Evolutionary conservation across 495 filamentous ascomycete species (phyloP).

Genomic region (Podospora didyma): DNA sequence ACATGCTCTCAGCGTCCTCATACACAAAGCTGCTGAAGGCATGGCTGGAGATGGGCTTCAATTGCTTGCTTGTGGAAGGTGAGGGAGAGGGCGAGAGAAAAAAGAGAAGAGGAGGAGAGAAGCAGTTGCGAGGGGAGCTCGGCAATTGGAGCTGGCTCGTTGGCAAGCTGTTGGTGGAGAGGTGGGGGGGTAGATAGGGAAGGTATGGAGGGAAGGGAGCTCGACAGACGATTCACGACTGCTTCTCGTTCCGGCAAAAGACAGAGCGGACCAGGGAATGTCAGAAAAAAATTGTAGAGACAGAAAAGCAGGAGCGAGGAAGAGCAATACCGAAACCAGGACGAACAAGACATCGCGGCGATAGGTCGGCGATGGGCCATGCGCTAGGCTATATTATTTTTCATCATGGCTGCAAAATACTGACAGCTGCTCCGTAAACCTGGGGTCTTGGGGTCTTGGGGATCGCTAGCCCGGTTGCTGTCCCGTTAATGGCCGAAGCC

Average conservation of each 20-base stretch:
- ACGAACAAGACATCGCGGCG: neutral
- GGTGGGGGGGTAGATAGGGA: neutral
- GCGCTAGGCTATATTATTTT: too few relatives aligned
- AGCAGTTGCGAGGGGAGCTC: conserved; percentile 2
- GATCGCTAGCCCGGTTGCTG: neutral
- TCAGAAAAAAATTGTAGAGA: neutral
- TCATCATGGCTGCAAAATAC: too few relatives aligned
- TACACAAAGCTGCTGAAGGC: conserved; percentile 45
- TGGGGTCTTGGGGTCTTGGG: conserved; percentile 1
- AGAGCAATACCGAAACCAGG: neutral
- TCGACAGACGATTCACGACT: neutral
- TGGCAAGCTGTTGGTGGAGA: neutral
- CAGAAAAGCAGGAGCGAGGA: neutral
- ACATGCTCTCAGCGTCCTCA: conserved; percentile 49
- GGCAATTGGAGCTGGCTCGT: conserved; percentile 3
- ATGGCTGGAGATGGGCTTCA: conserved; percentile 21
- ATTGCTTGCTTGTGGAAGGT: neutral
- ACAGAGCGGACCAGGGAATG: neutral
- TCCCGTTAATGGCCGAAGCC: conserved; percentile 25
- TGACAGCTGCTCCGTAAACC: neutral
- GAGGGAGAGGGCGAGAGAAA: conserved; percentile 4
- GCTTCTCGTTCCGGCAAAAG: neutral
- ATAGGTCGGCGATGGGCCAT: too few relatives aligned
- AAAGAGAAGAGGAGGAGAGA: too few relatives aligned
- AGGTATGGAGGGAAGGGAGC: neutral